A percentile compares a stretch with the other conserved stretches of the same genome.
These are phyloP conservation scores for Teratosphaeria zuluensis DNA, from an alignment of 2,329 filamentous ascomycete species.

Conservation along the genomic window DNA sequence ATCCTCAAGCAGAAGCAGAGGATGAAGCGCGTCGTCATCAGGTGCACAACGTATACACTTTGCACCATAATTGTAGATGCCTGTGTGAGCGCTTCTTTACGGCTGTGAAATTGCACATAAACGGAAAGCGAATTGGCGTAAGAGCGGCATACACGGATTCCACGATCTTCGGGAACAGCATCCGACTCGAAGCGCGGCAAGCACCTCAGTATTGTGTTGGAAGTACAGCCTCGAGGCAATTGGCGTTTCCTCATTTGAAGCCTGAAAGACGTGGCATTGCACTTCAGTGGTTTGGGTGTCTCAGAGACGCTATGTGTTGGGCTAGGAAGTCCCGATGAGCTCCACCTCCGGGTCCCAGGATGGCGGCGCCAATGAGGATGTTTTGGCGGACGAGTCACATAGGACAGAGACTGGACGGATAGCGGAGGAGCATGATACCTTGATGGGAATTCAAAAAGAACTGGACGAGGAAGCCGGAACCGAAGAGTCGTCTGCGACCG, in stretches of 20 bases:
- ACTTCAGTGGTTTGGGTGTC: neutral
- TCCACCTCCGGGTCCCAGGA: slow-evolving; percentile 54
- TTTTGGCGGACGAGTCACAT: slow-evolving; percentile 28
- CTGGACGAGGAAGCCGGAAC: neutral
- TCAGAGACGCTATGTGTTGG: slow-evolving; percentile 42
- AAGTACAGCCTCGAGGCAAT: neutral
- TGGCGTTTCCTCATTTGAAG: neutral
- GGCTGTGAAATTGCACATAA: neutral
- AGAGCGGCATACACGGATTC: neutral
- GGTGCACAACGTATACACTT: neutral
- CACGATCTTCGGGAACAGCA: neutral
- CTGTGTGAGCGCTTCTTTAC: neutral
- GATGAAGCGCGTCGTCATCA: neutral
- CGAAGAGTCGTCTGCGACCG: neutral
- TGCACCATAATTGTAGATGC: neutral
- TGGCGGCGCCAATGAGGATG: slow-evolving; percentile 49
- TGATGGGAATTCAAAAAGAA: neutral
- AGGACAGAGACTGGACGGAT: slow-evolving; percentile 13
- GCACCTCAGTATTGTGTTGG: neutral
- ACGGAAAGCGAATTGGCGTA: neutral
- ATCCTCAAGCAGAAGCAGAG: neutral
- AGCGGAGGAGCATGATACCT: neutral
- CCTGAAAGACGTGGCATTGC: neutral
- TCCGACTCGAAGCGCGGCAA: slow-evolving; percentile 2
- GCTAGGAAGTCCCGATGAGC: slow-evolving; percentile 53